These are phyloP conservation scores for Solanum sitiens DNA, from an alignment of 257 asterid genomes.

Conservation along the genomic window DNA sequence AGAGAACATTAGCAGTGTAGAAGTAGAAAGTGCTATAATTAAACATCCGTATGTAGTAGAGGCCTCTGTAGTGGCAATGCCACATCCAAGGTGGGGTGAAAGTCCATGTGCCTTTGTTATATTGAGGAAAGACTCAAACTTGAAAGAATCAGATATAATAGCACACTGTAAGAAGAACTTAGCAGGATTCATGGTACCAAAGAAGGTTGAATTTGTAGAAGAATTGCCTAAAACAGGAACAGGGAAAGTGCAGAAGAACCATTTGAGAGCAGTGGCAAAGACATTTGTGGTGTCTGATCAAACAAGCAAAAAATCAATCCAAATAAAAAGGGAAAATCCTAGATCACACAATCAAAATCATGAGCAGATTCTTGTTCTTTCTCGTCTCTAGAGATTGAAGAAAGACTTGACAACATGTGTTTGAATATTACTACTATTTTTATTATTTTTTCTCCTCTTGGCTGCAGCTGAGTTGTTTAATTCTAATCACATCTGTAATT, in stretches of 20 bases:
- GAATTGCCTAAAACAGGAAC: not conserved
- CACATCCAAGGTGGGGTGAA: constrained; percentile 69
- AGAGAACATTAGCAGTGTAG: constrained; percentile 81
- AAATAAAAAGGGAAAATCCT: not conserved
- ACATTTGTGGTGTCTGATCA: not conserved
- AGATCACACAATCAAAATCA: not conserved
- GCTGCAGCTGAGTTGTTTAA: not conserved
- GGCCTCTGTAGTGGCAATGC: constrained; percentile 90
- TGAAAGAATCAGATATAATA: not conserved
- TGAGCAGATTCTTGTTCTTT: not conserved
- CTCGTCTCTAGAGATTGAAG: not conserved
- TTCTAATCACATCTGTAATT: not conserved
- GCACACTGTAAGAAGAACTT: not conserved
- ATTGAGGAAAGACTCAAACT: not conserved
- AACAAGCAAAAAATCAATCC: not conserved
- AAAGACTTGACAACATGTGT: not conserved
- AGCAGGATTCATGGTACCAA: not conserved
- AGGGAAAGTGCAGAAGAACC: not conserved
- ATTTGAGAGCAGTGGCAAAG: not conserved
- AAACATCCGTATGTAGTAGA: constrained; percentile 45
- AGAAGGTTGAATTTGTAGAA: not conserved
- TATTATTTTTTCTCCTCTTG: not conserved
- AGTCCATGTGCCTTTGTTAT: not conserved
- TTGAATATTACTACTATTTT: not conserved
- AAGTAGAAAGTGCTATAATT: constrained; percentile 55